phyloP scores from a whole-genome alignment of 1,139 yeast genomes.

The Zygosaccharomyces pseudobailii region DNA sequence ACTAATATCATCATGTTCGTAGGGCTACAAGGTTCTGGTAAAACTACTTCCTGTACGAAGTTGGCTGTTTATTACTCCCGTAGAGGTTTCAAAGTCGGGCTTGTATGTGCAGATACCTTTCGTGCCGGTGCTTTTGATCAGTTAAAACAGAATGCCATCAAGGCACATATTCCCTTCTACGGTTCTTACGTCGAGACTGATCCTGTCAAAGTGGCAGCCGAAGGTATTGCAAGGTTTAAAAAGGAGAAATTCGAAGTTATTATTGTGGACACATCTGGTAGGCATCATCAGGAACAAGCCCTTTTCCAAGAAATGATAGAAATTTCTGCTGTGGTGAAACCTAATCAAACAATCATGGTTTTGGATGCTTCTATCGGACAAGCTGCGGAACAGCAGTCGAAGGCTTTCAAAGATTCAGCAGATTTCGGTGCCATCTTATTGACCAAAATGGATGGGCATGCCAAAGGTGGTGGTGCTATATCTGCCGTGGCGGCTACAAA shows the following conservation, averaged over 20 bases:
- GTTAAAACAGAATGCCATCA: conserved; percentile 93
- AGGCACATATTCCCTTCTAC: conserved; percentile 88
- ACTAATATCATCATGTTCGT: conserved; percentile 88
- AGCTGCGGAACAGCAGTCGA: conserved; percentile 93
- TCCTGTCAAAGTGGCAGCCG: conserved; percentile 86
- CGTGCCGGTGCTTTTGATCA: conserved; percentile 99
- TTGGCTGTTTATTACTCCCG: conserved; percentile 91
- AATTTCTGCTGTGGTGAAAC: conserved; percentile 78
- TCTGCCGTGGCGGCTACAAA: conserved; percentile 97
- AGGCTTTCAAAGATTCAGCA: conserved; percentile 88
- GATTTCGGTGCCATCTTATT: conserved; percentile 92
- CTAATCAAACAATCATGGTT: conserved; percentile 95
- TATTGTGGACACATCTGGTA: conserved; percentile 96
- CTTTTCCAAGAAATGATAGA: conserved; percentile 93
- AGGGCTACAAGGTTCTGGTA: conserved; percentile 98
- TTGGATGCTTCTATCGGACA: conserved; percentile 97
- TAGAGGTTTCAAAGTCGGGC: conserved; percentile 89
- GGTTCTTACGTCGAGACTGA: conserved; percentile 96
- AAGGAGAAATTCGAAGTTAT: conserved; percentile 89
- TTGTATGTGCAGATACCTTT: conserved; percentile 98
- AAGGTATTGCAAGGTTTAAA: conserved; percentile 89
- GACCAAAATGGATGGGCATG: conserved; percentile 98
- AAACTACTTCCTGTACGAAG: conserved; percentile 95
- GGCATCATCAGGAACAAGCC: conserved; percentile 93
- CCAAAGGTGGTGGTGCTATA: conserved; percentile 99